Percentiles rank a stretch among this genome's conserved stretches.
These are phyloP conservation scores for Stipa capillata DNA, from an alignment of 176 grass and related monocot species.

Conservation along the genomic window DNA sequence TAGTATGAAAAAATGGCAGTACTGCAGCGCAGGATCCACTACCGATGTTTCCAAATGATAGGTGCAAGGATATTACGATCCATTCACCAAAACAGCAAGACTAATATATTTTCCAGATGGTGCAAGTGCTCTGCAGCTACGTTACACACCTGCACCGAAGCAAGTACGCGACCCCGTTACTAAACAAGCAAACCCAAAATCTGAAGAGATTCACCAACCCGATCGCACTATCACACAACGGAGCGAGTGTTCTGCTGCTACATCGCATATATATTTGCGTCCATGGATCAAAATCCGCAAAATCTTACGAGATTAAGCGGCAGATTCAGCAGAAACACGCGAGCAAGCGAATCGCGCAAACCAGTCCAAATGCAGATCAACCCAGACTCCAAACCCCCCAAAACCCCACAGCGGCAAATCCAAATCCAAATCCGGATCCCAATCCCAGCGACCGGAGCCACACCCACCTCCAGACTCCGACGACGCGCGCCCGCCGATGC, in stretches of 20 bases:
- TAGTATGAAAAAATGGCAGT: background rate
- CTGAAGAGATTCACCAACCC: background rate
- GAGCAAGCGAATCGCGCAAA: background rate
- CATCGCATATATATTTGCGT: background rate
- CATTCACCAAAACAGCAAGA: background rate
- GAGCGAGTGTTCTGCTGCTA: background rate
- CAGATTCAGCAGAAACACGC: background rate
- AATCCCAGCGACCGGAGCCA: background rate
- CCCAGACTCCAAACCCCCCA: background rate
- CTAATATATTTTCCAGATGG: background rate
- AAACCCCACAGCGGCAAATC: background rate
- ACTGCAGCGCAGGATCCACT: background rate
- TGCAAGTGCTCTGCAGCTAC: background rate
- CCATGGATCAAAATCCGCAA: background rate
- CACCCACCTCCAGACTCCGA: constrained; percentile 64
- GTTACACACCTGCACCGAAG: background rate
- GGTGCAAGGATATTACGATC: background rate
- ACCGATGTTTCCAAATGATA: background rate
- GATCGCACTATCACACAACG: background rate
- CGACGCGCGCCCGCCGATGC: constrained; percentile 17
- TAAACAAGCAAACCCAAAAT: background rate
- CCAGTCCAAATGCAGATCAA: constrained; percentile 20
- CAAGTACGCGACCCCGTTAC: background rate
- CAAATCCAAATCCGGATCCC: constrained; percentile 36
- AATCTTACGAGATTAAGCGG: background rate